Base-by-base conservation (phyloP, 2,329 filamentous ascomycete species). In the Penicillium brevicompactum region DNA sequence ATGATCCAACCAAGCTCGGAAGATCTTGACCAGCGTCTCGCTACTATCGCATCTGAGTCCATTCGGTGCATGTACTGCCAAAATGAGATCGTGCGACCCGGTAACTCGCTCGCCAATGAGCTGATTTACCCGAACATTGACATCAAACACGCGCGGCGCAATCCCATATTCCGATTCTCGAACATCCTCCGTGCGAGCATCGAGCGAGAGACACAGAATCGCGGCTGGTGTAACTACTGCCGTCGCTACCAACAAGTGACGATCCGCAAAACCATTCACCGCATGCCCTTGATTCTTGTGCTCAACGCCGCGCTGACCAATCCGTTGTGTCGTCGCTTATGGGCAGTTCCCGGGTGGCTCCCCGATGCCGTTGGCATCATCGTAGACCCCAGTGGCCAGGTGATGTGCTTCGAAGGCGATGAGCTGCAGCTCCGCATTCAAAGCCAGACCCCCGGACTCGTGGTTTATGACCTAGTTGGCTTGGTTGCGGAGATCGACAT, bases 311-410 rank as follows among this genome's bases (percentile, higher is more conserved):
- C 91, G 0, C 85, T 90, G 10, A 87, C 90, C 40, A 85, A 82
- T 44, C 83, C 86, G 2, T 85, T 91, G 34, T 87, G 88, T 64
- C 83, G 89, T 56, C 81, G 74, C 30, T 64, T 96, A 14, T 99
- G 95, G 95, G 86, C 90, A 1, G 91, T 87, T 11, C 91, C 91
- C 0, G 91, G 90, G 14, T 99, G 93, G 88, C 80, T 99, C 11
- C 94, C 94, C 0, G 89, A 94, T 68, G 92, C 97, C 71, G 92
- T 99, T 66, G 94, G 94, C 37, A 85, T 99, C 67, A 90, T 96
- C 54, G 85, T 96, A 54, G 90, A 95, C 38, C 13, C 32, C 56
- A 86, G 90, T 66, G 91, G 91, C n/a, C 90, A 96, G 68, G 90
- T 97, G 69, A 92, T 91, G 74, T 97, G 92, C 73, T 97, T 92